A percentile compares a stretch with the other conserved stretches of the same genome.
Conservation (phyloP, 2,329 filamentous ascomycete species). For the Fusarium dimerum region DNA sequence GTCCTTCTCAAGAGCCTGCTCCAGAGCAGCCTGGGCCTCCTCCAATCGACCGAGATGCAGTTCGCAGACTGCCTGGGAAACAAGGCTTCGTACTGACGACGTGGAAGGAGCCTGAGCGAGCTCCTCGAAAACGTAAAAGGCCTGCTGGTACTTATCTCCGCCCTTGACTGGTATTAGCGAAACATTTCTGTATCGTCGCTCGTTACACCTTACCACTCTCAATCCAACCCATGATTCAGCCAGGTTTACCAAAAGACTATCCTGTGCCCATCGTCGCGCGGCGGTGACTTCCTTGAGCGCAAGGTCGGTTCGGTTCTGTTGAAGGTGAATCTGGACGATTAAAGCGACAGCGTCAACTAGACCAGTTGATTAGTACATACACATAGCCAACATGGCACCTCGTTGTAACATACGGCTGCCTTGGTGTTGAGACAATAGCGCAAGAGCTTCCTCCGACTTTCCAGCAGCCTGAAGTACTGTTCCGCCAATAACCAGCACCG, state of each 20-base stretch:
- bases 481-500: constrained; percentile 80
- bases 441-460: constrained; percentile 82
- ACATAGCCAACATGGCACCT: background rate
- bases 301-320: constrained; percentile 88
- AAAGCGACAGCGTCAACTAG: constrained; percentile 76
- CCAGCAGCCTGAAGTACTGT: constrained; percentile 79
- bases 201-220: constrained; percentile 62
- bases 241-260: constrained; percentile 88
- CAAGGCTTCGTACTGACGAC: constrained; percentile 72
- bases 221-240: constrained; percentile 95
- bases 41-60: constrained; percentile 85
- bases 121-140: constrained; percentile 98
- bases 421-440: constrained; percentile 78
- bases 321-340: constrained; percentile 88
- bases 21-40: constrained; percentile 84
- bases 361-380: constrained; percentile 25
- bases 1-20: constrained; percentile 76
- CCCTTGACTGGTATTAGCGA: constrained; percentile 57
- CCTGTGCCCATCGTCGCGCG: constrained; percentile 92
- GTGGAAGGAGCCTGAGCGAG: constrained; percentile 84
- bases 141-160: constrained; percentile 92
- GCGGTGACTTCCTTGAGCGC: constrained; percentile 85
- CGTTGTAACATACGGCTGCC: constrained; percentile 68
- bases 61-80: constrained; percentile 89
- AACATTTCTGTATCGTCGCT: background rate